Conservation (phyloP, 306 rosid species). For the Datisca glomerata region DNA sequence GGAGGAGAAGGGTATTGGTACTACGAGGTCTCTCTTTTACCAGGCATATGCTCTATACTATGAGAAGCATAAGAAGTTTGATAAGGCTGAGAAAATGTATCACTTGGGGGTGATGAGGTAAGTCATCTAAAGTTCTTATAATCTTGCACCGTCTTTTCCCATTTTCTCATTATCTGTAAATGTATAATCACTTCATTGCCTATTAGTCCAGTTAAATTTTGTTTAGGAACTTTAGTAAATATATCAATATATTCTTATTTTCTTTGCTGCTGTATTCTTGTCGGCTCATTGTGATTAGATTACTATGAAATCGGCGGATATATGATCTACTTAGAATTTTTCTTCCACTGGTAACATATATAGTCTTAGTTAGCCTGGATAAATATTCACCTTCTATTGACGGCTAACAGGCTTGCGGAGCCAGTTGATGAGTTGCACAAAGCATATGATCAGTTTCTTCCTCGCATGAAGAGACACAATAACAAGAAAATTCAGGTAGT, state of each 20-base stretch:
- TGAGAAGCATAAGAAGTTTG: conserved; percentile 68
- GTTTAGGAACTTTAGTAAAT: too few relatives aligned
- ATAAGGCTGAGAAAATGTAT: conserved; percentile 69
- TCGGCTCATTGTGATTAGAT: too few relatives aligned
- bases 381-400: conserved; percentile 9
- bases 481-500: conserved; percentile 46
- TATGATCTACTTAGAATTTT: too few relatives aligned
- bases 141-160: too few relatives aligned
- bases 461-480: conserved; percentile 49
- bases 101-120: conserved; percentile 56
- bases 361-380: too few relatives aligned
- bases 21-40: conserved; percentile 54
- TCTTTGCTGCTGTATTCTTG: too few relatives aligned
- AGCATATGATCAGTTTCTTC: conserved; percentile 78
- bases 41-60: conserved; percentile 68
- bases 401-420: conserved; percentile 63
- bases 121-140: conserved; percentile 4
- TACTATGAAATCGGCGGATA: too few relatives aligned
- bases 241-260: too few relatives aligned
- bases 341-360: too few relatives aligned
- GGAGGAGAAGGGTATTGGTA: conserved; percentile 72
- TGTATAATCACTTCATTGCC: too few relatives aligned
- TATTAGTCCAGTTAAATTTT: too few relatives aligned
- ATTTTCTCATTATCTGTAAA: too few relatives aligned
- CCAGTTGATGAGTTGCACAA: conserved; percentile 65